Evolutionary conservation across 1,284 basidiomycete genomes (phyloP).

Genomic region (Moesziomyces aphidis): DNA sequence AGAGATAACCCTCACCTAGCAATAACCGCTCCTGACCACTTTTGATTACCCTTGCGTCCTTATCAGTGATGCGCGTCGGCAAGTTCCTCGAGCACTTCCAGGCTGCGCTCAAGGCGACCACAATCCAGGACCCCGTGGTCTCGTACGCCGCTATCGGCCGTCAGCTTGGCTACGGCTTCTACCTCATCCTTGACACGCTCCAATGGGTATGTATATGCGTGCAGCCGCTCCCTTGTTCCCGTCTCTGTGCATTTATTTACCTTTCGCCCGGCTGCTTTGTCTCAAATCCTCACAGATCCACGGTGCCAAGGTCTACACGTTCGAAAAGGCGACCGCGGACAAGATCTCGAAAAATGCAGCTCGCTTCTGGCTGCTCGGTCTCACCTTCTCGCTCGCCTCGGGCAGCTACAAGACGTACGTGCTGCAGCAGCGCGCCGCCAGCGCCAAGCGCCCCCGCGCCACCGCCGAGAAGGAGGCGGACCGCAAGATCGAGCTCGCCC

Average conservation of each 20-base stretch:
- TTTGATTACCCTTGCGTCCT: neutral
- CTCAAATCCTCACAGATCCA: conserved; percentile 54
- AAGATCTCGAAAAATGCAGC: conserved; percentile 80
- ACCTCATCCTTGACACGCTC: conserved; percentile 72
- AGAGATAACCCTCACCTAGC: no score
- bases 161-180: conserved; percentile 91
- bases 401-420: conserved; percentile 66
- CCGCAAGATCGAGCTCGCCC: conserved; percentile 74
- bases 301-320: conserved; percentile 64
- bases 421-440: conserved; percentile 55
- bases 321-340: conserved; percentile 75
- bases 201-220: conserved; percentile 49
- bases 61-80: conserved; percentile 83
- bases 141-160: conserved; percentile 83
- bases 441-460: conserved; percentile 64
- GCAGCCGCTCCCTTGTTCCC: no score
- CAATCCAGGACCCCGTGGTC: conserved; percentile 76
- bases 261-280: conserved; percentile 67
- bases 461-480: conserved; percentile 78
- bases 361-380: conserved; percentile 88
- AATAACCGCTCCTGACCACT: no score
- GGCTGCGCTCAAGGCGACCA: conserved; percentile 83
- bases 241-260: neutral
- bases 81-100: conserved; percentile 96
- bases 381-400: conserved; percentile 59